Percentiles rank a stretch among this genome's conserved stretches.
phyloP scores from a whole-genome alignment of 2,329 filamentous ascomycete species.

The Herpotrichia juniperi region DNA sequence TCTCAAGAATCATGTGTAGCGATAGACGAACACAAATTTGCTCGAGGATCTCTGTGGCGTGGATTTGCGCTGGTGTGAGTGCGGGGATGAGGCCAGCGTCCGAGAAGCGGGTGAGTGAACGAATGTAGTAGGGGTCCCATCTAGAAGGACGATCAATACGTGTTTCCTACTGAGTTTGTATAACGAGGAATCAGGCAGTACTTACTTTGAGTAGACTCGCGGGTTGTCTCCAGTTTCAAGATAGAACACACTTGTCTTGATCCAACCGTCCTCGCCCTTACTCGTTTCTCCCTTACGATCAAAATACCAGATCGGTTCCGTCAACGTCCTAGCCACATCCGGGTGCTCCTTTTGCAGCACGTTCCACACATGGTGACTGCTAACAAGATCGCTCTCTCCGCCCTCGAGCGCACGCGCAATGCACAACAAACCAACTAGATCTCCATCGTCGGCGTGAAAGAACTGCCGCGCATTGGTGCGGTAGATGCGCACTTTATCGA shows the following conservation, averaged over 20 bases:
- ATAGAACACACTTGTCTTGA: slow-evolving; percentile 75
- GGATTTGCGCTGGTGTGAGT: slow-evolving; percentile 70
- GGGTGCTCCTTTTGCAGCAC: slow-evolving; percentile 74
- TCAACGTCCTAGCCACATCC: slow-evolving; percentile 77
- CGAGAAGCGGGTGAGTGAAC: slow-evolving; percentile 75
- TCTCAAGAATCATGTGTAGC: slow-evolving; percentile 84
- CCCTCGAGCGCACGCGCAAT: slow-evolving; percentile 78
- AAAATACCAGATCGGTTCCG: slow-evolving; percentile 86
- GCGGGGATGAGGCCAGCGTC: slow-evolving; percentile 74
- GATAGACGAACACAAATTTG: slow-evolving; percentile 74
- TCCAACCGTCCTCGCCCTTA: slow-evolving; percentile 75
- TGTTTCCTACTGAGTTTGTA: neutral
- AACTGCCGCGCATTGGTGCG: slow-evolving; percentile 84
- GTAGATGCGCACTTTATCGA: slow-evolving; percentile 88
- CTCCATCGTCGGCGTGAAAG: slow-evolving; percentile 84
- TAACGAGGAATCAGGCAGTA: neutral
- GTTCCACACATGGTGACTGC: slow-evolving; percentile 82
- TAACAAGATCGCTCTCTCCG: slow-evolving; percentile 82
- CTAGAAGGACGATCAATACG: slow-evolving; percentile 32
- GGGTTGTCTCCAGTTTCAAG: slow-evolving; percentile 71
- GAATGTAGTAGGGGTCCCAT: slow-evolving; percentile 89
- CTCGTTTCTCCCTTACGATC: slow-evolving; percentile 87
- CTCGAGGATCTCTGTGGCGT: slow-evolving; percentile 74
- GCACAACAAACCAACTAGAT: slow-evolving; percentile 84
- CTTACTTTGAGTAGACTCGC: slow-evolving; percentile 75